Evolutionary conservation across 2,329 filamentous ascomycete genomes (phyloP).

Genomic region (Clarireedia hainanense): DNA sequence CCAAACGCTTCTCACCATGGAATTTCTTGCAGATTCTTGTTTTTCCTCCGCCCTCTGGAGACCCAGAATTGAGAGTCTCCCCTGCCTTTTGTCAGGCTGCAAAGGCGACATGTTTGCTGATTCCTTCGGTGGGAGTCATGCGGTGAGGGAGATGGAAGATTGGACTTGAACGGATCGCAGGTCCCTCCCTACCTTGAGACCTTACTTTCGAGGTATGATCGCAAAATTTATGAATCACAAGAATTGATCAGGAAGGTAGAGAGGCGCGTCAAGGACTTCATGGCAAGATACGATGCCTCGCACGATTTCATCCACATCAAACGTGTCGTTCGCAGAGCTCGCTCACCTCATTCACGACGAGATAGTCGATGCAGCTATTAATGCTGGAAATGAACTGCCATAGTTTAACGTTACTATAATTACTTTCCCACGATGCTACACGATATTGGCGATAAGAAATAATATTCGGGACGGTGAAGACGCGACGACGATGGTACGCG

Average conservation of each 20-base stretch:
- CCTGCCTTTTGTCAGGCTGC: too few relatives aligned
- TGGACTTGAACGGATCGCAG: background rate
- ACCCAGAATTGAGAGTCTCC: too few relatives aligned
- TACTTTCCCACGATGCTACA: slow-evolving; percentile 69
- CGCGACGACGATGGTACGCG: slow-evolving; percentile 43
- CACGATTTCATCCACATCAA: slow-evolving; percentile 82
- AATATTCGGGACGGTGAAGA: slow-evolving; percentile 50
- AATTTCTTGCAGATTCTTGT: too few relatives aligned
- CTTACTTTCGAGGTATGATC: too few relatives aligned
- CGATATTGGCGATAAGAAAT: slow-evolving; percentile 80
- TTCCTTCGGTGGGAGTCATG: background rate
- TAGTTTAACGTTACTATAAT: slow-evolving; percentile 48
- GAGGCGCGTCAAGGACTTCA: slow-evolving; percentile 58
- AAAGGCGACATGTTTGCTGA: background rate
- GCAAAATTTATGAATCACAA: background rate
- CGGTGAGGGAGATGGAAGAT: background rate
- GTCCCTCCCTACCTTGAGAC: background rate
- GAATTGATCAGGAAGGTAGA: slow-evolving; percentile 45
- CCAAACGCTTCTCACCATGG: too few relatives aligned
- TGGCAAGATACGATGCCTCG: slow-evolving; percentile 69
- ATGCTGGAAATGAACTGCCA: slow-evolving; percentile 33
- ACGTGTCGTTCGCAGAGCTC: slow-evolving; percentile 65
- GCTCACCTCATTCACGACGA: slow-evolving; percentile 37
- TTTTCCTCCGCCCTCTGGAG: too few relatives aligned
- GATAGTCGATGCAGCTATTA: slow-evolving; percentile 22